Conservation (phyloP, 345 rosid genomes). For the Brassica nigra region DNA sequence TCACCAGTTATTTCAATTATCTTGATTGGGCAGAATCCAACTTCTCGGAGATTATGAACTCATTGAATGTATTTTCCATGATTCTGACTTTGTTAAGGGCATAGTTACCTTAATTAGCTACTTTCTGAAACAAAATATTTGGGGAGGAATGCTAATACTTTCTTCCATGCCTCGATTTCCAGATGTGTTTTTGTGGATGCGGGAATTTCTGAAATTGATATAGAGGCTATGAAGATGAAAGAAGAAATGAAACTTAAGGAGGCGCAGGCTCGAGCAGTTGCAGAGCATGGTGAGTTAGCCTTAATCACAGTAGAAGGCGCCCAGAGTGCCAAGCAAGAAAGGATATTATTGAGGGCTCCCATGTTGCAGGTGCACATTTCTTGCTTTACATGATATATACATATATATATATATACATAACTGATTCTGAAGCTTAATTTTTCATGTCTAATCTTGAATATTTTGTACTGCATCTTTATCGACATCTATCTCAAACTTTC, state of each 20-base stretch:
- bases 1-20: neutral
- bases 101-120: conserved; percentile 4
- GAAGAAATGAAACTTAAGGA: conserved; percentile 91
- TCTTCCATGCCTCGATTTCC: conserved; percentile 36
- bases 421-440: neutral
- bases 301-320: conserved; percentile 78
- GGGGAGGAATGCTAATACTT: conserved; percentile 26
- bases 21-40: conserved; percentile 15
- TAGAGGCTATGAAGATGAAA: conserved; percentile 84
- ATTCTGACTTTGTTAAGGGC: conserved; percentile 16
- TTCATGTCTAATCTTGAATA: conserved; percentile 12
- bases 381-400: conserved; percentile 24
- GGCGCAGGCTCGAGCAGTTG: conserved; percentile 85
- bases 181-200: conserved; percentile 98
- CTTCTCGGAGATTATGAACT: neutral
- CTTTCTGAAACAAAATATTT: neutral
- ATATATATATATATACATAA: conserved; percentile 11
- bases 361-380: conserved; percentile 78
- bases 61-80: neutral
- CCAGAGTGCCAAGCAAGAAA: conserved; percentile 65
- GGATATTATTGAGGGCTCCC: conserved; percentile 79
- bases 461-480: conserved; percentile 10
- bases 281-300: conserved; percentile 96
- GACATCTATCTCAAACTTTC: conserved; percentile 13
- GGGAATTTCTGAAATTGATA: conserved; percentile 86